Evolutionary conservation across 2,329 filamentous ascomycete genomes (phyloP), one percentile per base, ranked within the genome.

Genomic region (Apiospora kogelbergensis): DNA sequence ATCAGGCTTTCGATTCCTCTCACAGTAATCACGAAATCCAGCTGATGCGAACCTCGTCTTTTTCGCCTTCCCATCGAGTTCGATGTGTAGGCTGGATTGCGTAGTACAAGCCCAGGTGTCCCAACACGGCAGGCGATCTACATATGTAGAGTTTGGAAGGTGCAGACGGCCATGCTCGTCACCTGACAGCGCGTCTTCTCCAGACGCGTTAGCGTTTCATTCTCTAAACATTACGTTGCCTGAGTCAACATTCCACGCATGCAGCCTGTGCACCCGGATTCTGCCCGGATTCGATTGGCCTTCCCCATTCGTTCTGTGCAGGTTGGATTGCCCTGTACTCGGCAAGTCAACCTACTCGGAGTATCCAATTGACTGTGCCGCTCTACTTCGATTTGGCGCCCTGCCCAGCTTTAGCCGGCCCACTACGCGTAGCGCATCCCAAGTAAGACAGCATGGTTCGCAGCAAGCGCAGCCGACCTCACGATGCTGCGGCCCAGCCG

Each of bases 391-490:
- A 4, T 17, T 17, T 10, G 46, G 46, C 26, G 22, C 53, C 53
- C 53, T 37, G 17, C 26, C n/a, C 24, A 13, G 53, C 26, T 30
- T 60, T 37, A 60, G 13, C 30, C 37, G 53, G 30, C 30, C 53
- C 53, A 60, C 53, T 37, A 60, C 53, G 30, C 17, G 20, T 60
- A 60, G 53, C 53, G 53, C 53, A 20, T n/a, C 53, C 9, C 10
- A 11, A n/a, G 53, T 60, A 60, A 60, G 53, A 33, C 53, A 60
- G 17, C 53, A 60, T 60, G 53, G 53, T 60, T 60, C 53, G 53
- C 33, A 60, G 53, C 53, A 60, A 60, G 17, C 53, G 46, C 46
- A 48, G 45, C 22, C 13, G 26, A 26, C 53, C 53, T 60, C 26
- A 60, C 26, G 53, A 60, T 60, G 53, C 53, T 30, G 53, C 17